Conservation (phyloP, 208 protist genomes). For the Trypanosoma caninum region DNA sequence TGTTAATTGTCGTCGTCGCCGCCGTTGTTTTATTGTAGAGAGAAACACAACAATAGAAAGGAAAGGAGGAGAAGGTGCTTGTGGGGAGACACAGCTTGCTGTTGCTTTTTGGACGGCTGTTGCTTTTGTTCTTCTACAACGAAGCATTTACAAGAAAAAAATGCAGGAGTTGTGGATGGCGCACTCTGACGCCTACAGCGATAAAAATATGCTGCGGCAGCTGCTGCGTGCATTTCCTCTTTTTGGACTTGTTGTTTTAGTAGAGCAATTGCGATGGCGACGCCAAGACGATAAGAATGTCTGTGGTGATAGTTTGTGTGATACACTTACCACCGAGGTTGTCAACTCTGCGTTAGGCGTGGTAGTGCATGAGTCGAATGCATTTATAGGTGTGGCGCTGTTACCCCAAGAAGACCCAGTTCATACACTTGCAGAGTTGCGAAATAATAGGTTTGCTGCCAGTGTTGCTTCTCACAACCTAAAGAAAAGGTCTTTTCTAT, state of each 20-base stretch:
- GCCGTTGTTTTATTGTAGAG: neutral
- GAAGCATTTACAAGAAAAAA: conserved; percentile 2
- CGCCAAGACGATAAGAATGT: neutral
- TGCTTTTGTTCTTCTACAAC: neutral
- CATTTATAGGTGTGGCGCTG: conserved; percentile 14
- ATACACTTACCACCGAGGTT: neutral
- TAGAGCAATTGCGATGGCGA: conserved; percentile 1
- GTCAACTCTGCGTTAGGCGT: conserved; percentile 4
- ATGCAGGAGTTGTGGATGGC: neutral
- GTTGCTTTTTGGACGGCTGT: conserved; percentile 13
- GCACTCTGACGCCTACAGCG: neutral
- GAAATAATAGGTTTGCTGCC: neutral
- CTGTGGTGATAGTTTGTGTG: too few species aligned
- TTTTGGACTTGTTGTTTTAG: conserved; percentile 21
- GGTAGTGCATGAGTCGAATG: conserved; percentile 23
- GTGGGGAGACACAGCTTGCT: neutral
- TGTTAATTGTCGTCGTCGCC: conserved; percentile 4
- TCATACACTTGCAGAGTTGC: neutral
- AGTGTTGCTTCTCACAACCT: too few species aligned
- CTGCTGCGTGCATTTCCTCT: conserved; percentile 18
- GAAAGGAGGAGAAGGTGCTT: neutral
- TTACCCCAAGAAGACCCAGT: neutral
- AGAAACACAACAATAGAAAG: too few species aligned
- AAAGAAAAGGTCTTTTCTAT: neutral
- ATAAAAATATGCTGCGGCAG: neutral